phyloP scores from a whole-genome alignment of 768 basidiomycete genomes.

The Russula sp. region DNA sequence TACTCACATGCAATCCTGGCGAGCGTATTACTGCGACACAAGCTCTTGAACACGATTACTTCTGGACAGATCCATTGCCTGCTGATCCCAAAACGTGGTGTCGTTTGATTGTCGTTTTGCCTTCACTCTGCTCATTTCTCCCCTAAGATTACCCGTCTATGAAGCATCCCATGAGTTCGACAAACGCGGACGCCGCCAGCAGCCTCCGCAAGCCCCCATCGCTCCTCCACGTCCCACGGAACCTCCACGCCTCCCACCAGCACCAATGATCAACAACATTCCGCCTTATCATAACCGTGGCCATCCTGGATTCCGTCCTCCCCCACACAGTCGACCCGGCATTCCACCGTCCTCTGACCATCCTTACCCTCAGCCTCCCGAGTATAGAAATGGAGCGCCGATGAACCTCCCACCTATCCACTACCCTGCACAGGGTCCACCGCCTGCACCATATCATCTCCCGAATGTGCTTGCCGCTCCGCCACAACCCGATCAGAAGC shows the following conservation, averaged over 20 bases:
- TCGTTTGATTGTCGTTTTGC: neutral
- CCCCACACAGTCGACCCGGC: constrained; percentile 30
- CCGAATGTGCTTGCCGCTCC: constrained; percentile 3
- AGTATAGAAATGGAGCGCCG: constrained; percentile 17
- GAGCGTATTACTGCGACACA: constrained; percentile 80
- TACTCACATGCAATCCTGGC: constrained; percentile 79
- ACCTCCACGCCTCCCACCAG: constrained; percentile 31
- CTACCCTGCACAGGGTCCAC: constrained; percentile 27
- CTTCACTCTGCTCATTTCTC: constrained; percentile 12
- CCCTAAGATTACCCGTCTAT: constrained; percentile 62
- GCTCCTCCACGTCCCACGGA: constrained; percentile 29
- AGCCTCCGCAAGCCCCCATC: constrained; percentile 31
- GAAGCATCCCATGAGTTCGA: constrained; percentile 84
- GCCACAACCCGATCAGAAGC: constrained; percentile 12
- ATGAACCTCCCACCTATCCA: constrained; percentile 28
- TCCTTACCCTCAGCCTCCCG: constrained; percentile 23
- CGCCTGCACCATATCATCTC: constrained; percentile 24
- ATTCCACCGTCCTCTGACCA: constrained; percentile 34
- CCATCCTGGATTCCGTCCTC: constrained; percentile 28
- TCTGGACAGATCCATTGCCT: constrained; percentile 88
- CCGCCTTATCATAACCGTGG: constrained; percentile 18
- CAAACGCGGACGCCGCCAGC: constrained; percentile 60
- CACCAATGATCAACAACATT: constrained; percentile 27
- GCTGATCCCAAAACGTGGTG: constrained; percentile 78
- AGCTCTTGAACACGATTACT: constrained; percentile 91